Percentiles rank a stretch among this genome's conserved stretches.
These are phyloP conservation scores for Camellia granthamiana DNA, from an alignment of 148 eudicot species.

Conservation along the genomic window DNA sequence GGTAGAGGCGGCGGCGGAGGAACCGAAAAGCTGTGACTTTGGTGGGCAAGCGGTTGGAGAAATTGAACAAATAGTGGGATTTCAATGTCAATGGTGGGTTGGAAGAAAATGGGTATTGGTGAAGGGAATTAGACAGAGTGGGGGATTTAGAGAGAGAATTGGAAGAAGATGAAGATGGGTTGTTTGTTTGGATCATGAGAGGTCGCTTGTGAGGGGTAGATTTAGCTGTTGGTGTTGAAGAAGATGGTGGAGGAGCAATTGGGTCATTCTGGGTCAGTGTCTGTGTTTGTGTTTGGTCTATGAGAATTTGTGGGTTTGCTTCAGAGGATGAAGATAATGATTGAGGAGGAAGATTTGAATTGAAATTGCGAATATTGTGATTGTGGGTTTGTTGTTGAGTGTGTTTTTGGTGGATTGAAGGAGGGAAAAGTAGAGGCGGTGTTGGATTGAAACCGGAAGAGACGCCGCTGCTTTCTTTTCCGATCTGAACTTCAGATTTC, in stretches of 20 bases:
- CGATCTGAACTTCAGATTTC: constrained; percentile 97
- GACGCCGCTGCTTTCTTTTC: constrained; percentile 93
- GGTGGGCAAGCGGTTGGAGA: constrained; percentile 32
- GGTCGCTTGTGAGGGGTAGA: constrained; percentile 72
- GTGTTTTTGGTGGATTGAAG: constrained; percentile 51
- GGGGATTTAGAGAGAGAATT: constrained; percentile 51
- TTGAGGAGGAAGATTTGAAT: not conserved
- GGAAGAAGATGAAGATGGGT: constrained; percentile 20
- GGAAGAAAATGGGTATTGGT: constrained; percentile 44
- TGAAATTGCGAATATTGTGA: constrained; percentile 22
- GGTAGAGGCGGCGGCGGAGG: constrained; percentile 44
- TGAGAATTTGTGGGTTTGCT: constrained; percentile 27
- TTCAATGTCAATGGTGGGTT: constrained; percentile 22
- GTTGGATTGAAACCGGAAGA: constrained; percentile 97
- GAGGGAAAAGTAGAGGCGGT: constrained; percentile 45
- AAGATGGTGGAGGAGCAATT: constrained; percentile 22
- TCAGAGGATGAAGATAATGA: constrained; percentile 1
- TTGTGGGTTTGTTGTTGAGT: not conserved
- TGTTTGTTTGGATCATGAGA: constrained; percentile 39
- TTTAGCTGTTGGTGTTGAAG: constrained; percentile 33
- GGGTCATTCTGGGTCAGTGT: constrained; percentile 28
- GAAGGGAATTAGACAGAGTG: constrained; percentile 50
- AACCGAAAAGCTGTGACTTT: constrained; percentile 38
- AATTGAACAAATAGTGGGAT: constrained; percentile 24
- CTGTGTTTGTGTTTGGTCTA: constrained; percentile 21